Evolutionary conservation across 2,329 filamentous ascomycete genomes (phyloP).

Genomic region (Xylariaceae sp.): DNA sequence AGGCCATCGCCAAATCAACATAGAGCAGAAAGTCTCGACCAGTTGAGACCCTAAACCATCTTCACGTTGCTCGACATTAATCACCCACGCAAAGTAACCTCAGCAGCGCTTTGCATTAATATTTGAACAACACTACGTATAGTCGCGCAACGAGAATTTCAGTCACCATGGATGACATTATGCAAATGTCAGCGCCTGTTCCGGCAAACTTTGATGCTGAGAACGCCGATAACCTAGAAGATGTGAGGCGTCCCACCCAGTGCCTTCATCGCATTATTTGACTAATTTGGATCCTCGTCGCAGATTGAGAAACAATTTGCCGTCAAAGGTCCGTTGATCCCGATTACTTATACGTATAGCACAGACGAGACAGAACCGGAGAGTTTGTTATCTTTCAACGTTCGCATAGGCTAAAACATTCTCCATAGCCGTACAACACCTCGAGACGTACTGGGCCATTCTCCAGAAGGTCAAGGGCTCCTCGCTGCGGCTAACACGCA

Average conservation of each 20-base stretch:
- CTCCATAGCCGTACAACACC: slow-evolving; percentile 81
- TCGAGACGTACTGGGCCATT: slow-evolving; percentile 96
- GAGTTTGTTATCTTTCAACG: background rate
- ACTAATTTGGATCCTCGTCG: background rate
- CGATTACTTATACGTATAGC: too few relatives aligned
- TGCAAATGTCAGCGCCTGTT: slow-evolving; percentile 35
- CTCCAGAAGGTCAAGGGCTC: slow-evolving; percentile 90
- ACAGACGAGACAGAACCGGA: too few relatives aligned
- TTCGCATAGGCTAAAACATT: slow-evolving; percentile 1
- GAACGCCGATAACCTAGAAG: slow-evolving; percentile 42
- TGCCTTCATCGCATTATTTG: background rate
- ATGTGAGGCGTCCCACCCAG: slow-evolving; percentile 30
- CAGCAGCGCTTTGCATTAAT: background rate
- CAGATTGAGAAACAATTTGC: slow-evolving; percentile 99
- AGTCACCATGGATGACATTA: slow-evolving; percentile 35
- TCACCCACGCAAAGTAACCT: too few relatives aligned
- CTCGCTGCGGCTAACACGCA: slow-evolving; percentile 86
- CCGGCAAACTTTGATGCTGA: slow-evolving; percentile 58
- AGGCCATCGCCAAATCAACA: too few relatives aligned
- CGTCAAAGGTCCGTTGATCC: slow-evolving; percentile 86
- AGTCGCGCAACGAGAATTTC: background rate
- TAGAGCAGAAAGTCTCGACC: too few relatives aligned
- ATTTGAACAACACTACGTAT: background rate
- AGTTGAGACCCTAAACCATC: too few relatives aligned
- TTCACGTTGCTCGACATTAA: too few relatives aligned